phyloP scores from a whole-genome alignment of 768 basidiomycete genomes.

The Russula virescens region DNA sequence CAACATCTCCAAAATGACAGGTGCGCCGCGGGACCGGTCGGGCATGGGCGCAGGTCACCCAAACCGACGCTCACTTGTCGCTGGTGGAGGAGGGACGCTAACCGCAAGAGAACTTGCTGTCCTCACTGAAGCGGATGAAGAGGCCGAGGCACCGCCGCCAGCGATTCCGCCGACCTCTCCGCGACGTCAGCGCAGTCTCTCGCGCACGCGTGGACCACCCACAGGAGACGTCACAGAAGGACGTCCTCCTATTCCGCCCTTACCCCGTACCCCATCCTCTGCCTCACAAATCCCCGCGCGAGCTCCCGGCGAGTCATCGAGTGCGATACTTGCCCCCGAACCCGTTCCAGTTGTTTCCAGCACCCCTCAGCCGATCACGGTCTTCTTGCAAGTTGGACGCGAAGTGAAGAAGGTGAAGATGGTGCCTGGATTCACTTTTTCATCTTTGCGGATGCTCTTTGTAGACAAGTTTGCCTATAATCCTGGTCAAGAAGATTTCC shows the following conservation, averaged over 20 bases:
- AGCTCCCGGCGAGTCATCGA: background rate
- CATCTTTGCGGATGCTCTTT: constrained; percentile 78
- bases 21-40: constrained; percentile 42
- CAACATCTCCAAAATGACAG: constrained; percentile 91
- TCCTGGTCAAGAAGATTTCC: constrained; percentile 89
- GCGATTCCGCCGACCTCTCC: constrained; percentile 20
- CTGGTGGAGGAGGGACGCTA: constrained; percentile 47
- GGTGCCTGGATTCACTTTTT: constrained; percentile 63
- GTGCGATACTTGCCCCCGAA: background rate
- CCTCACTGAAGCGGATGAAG: constrained; percentile 70
- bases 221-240: constrained; percentile 29
- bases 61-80: constrained; percentile 63
- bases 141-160: constrained; percentile 29
- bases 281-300: background rate
- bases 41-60: constrained; percentile 37
- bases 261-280: constrained; percentile 16
- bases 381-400: constrained; percentile 85
- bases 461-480: constrained; percentile 94
- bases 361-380: constrained; percentile 39
- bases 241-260: constrained; percentile 33
- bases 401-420: constrained; percentile 85
- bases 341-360: constrained; percentile 29
- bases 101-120: constrained; percentile 70
- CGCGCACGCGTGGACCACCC: constrained; percentile 25
- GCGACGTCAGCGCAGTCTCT: constrained; percentile 25